These are phyloP conservation scores for Fistulinella prunicolor DNA, from an alignment of 768 basidiomycete genomes.

Conservation along the genomic window DNA sequence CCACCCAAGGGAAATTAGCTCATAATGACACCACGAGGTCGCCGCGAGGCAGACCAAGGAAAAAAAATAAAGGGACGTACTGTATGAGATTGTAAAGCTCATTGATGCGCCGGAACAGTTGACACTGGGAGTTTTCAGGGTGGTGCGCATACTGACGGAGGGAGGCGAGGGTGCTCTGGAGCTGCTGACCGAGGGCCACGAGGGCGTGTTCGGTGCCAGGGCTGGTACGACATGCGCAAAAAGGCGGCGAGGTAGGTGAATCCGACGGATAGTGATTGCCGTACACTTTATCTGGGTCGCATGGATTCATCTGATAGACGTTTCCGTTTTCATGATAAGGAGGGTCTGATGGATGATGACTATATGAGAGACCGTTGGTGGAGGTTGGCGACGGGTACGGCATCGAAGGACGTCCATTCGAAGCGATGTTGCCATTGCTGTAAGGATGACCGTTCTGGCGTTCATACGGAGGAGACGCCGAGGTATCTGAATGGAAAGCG, in stretches of 20 bases:
- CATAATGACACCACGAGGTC: constrained; percentile 30
- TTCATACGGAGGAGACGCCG: constrained; percentile 36
- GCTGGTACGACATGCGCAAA: constrained; percentile 63
- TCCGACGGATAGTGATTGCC: constrained; percentile 31
- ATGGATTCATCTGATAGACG: constrained; percentile 36
- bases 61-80: constrained; percentile 42
- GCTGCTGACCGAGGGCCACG: constrained; percentile 59
- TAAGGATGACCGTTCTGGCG: constrained; percentile 34
- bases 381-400: constrained; percentile 35
- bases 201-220: constrained; percentile 58
- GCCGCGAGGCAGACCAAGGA: constrained; percentile 27
- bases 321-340: constrained; percentile 35
- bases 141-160: constrained; percentile 64
- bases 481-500: constrained; percentile 45
- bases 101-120: constrained; percentile 54
- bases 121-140: constrained; percentile 49
- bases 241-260: constrained; percentile 35
- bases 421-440: constrained; percentile 29
- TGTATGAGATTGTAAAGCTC: constrained; percentile 64
- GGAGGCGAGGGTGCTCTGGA: constrained; percentile 53
- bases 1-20: constrained; percentile 27
- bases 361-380: constrained; percentile 33
- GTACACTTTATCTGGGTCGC: constrained; percentile 34
- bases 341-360: constrained; percentile 32
- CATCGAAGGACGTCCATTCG: constrained; percentile 29